These are phyloP conservation scores for Chlorella sp. DNA, from an alignment of 139 green algal species.

Conservation along the genomic window DNA sequence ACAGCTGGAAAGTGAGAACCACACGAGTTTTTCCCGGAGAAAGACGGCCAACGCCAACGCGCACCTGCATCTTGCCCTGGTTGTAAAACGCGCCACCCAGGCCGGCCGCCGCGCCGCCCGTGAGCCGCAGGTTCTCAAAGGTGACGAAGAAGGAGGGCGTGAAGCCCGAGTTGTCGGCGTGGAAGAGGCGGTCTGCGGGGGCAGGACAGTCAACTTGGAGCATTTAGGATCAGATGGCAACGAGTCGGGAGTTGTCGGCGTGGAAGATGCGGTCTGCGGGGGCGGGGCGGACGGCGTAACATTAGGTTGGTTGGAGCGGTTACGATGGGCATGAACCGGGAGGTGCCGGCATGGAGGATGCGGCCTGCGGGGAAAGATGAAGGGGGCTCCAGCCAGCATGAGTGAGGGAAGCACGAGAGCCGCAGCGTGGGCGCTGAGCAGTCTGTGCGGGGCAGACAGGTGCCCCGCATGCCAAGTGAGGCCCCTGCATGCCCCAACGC, in stretches of 20 bases:
- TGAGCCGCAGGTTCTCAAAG: conserved; percentile 45
- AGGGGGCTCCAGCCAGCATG: neutral
- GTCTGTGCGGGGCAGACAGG: no score
- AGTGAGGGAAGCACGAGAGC: neutral
- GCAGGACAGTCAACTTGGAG: neutral
- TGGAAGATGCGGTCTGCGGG: conserved; percentile 34
- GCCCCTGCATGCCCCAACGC: neutral
- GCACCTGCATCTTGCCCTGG: conserved; percentile 34
- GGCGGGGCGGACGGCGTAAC: no score
- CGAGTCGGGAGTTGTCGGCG: conserved; percentile 40
- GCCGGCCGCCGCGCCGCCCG: neutral
- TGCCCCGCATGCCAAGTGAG: no score
- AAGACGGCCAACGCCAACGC: neutral
- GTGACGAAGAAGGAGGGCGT: conserved; percentile 25
- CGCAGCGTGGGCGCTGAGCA: neutral
- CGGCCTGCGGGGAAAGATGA: no score
- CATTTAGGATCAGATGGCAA: no score
- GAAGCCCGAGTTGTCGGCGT: conserved; percentile 42
- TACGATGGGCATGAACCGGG: conserved; percentile 19
- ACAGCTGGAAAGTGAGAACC: no score
- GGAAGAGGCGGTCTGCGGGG: conserved; percentile 36
- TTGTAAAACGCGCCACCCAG: conserved; percentile 42
- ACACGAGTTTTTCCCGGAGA: neutral
- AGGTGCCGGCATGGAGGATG: conserved; percentile 44
- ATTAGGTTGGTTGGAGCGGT: no score